Conservation (phyloP, 108 stramenopile genomes). For the Schizochytrium sp. region DNA sequence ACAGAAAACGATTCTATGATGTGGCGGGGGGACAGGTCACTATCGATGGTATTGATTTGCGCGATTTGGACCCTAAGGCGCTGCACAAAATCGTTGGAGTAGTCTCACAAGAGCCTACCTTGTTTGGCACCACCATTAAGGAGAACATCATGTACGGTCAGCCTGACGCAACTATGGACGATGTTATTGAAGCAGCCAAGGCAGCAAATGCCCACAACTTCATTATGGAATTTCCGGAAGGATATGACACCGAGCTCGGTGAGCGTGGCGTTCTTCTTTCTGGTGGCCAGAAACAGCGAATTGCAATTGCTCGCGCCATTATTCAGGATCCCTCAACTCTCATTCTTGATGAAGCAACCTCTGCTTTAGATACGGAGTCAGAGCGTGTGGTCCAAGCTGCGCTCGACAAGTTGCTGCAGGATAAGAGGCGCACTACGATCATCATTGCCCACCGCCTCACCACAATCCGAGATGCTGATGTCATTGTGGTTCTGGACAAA, state of each 20-base stretch:
- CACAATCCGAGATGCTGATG: constrained; percentile 56
- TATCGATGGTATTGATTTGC: constrained; percentile 48
- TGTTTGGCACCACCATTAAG: constrained; percentile 50
- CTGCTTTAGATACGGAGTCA: constrained; percentile 84
- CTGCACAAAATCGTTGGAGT: constrained; percentile 38
- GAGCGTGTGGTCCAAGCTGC: constrained; percentile 88
- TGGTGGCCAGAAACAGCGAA: constrained; percentile 93
- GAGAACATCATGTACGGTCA: constrained; percentile 70
- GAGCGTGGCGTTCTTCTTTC: constrained; percentile 88
- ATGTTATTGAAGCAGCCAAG: constrained; percentile 77
- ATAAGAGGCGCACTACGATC: constrained; percentile 73
- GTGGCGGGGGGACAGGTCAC: background rate
- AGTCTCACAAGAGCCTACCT: constrained; percentile 56
- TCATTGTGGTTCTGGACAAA: constrained; percentile 80
- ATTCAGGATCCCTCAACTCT: constrained; percentile 82
- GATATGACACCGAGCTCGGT: constrained; percentile 83
- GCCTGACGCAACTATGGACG: constrained; percentile 72
- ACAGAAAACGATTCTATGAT: constrained; percentile 53
- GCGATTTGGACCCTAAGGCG: constrained; percentile 49
- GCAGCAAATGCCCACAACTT: constrained; percentile 79
- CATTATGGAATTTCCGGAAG: constrained; percentile 80
- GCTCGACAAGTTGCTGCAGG: constrained; percentile 81
- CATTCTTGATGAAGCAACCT: constrained; percentile 89
- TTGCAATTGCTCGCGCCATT: constrained; percentile 90
- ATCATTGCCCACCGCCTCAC: constrained; percentile 68